Evolutionary conservation across 164 flowering plant genomes (phyloP).

Genomic region (Buxus sempervirens): DNA sequence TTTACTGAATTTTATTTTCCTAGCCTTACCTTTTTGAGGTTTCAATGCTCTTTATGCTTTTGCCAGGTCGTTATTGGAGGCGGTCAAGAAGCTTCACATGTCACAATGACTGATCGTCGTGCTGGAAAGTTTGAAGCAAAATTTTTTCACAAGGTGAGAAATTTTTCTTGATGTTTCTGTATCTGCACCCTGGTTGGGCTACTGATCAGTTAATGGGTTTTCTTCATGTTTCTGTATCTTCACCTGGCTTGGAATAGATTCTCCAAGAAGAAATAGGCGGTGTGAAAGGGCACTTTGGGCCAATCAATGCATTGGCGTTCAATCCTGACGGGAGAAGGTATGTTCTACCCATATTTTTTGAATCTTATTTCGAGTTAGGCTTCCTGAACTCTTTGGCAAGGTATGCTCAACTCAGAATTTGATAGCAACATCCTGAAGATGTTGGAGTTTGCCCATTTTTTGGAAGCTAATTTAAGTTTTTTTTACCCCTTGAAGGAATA

Average conservation of each 20-base stretch:
- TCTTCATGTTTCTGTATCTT: neutral
- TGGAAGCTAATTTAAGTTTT: neutral
- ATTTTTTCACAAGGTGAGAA: slow-evolving; percentile 74
- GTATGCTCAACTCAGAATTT: neutral
- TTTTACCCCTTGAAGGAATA: too few relatives aligned
- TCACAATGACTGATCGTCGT: slow-evolving; percentile 92
- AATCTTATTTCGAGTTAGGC: neutral
- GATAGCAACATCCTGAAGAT: neutral
- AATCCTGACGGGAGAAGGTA: slow-evolving; percentile 96
- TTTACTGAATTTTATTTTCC: neutral
- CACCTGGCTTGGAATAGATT: slow-evolving; percentile 38
- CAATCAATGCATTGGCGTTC: slow-evolving; percentile 89
- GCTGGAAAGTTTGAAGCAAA: slow-evolving; percentile 97
- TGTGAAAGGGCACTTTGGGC: slow-evolving; percentile 96
- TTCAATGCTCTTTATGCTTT: neutral
- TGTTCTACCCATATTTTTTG: neutral
- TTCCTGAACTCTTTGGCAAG: neutral
- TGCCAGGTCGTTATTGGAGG: slow-evolving; percentile 91
- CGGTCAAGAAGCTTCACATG: slow-evolving; percentile 90
- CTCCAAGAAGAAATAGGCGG: slow-evolving; percentile 91
- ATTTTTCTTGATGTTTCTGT: neutral
- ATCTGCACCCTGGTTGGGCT: neutral
- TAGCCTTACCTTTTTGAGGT: neutral
- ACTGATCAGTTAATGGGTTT: neutral
- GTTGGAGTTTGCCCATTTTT: neutral